Base-by-base conservation (phyloP, 129 eudicot genomes). In the Daucus carota region DNA sequence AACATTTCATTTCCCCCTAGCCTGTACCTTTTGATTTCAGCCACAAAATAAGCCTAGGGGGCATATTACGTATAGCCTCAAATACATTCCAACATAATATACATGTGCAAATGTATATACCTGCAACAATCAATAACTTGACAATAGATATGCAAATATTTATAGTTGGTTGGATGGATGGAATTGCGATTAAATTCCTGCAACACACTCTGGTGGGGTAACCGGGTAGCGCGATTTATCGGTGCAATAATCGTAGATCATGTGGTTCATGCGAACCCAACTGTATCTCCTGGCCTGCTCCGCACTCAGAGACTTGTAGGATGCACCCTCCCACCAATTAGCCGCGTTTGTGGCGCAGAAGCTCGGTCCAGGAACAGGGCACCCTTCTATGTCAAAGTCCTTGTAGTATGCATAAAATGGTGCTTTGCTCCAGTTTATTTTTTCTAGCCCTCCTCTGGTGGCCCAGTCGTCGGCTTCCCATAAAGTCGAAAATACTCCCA, bases 391-490 rank as follows among this genome's bases (percentile, higher is more conserved):
- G 76, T 94, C 98, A 43, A 94, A 94, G 76, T 94, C 96, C 75
- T 89, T 94, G 87, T 91, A 91, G 84, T 94, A 91, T 45, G 98
- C 90, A 62, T 84, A 89, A 80, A 94, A 94, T 15, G 97, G 98
- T 57, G 98, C 93, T 85, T 91, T 91, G 78, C 81, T 87, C 98
- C 98, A 94, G 75, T 94, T 84, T 13, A 94, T 94, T 75, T 94
- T 94, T 76, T 94, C 98, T 28, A 89, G 83, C 1, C 98, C 98
- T 13, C 96, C 98, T 29, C 98, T 84, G 45, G 98, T 94, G 12
- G 98, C 98, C 98, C 98, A 91, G 42, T 94, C 96, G 33, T 94
- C 96, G 3, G 98, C 98, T 78, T 94, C 98, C 98, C 98, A 94
- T 63, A 94, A 71, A 16, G 98, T 94, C 7, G 98, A 94, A 80